Base-by-base conservation (phyloP, 108 stramenopile species). In the Fragilaria crotonensis region DNA sequence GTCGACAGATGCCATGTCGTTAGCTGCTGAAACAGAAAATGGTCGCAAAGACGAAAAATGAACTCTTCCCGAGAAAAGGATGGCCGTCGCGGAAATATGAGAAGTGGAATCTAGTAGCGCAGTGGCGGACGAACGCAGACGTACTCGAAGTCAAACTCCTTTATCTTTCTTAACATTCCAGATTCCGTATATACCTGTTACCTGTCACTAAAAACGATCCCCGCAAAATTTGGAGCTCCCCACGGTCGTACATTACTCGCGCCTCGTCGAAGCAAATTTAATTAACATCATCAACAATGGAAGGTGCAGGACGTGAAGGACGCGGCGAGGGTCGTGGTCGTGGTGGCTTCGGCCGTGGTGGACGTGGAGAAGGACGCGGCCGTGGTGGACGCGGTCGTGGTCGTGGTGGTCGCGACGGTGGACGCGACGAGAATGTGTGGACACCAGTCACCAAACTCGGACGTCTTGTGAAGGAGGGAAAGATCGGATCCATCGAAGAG, bases 361-460 rank as follows among this genome's bases (percentile, higher is more conserved):
- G 77, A 25, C 77, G 85, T 19, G 85, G 91, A 52, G 54, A 77
- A 29, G 83, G 81, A 1, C 74, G 83, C 30, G 84, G 89, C 14
- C 62, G 84, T 28, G 79, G 81, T 25, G 79, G 85, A 23, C 65
- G 86, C 0, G 88, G 94, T 36, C 88, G 97, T 59, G 91, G 97
- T 29, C 83, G 95, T 46, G 91, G 95, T n/a, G 90, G 96, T 58
- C 87, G 93, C 20, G 75, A 93, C 46, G 80, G 85, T 25, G 83
- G 89, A 60, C 73, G 82, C 29, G 96, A 96, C 46, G 94, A 96
- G 79, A 94, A 96, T 60, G 94, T 86, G 7, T 93, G 92, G 92
- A 81, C 90, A 20, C 99, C 99, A 64, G 96, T 99, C 41, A 99
- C 99, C 89, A 99, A 99, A 89, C 97, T 99, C 60, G 99, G 99